Evolutionary conservation across 1,284 basidiomycete genomes (phyloP), one percentile per base, ranked within the genome.

Genomic region (Ustilago bromivora): DNA sequence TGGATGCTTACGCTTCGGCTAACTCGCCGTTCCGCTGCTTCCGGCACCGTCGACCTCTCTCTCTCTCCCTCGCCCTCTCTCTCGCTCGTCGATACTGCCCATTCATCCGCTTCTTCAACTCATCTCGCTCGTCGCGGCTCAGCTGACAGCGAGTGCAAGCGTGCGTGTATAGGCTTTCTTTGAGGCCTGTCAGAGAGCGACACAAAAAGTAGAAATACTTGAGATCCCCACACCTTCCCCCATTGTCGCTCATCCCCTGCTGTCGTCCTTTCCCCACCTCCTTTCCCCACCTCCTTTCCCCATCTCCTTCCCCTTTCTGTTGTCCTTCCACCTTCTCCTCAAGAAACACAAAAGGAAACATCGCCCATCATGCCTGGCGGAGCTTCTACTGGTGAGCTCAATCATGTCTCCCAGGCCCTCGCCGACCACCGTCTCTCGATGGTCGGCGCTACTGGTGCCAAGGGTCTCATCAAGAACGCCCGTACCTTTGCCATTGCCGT

Each of bases 401-500:
- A 3, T 28, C 23, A 28, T 28, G 68, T 76, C 54, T 17, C 64
- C 12, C 61, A 76, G 57, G 73, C 73, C 41, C 60, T 76, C 8
- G 66, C 70, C 32, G 58, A 69, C 23, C 74, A 72, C 60, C 74
- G 74, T 66, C 66, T 76, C 17, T 62, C 62, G 46, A 71, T 76
- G 60, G 74, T 72, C 43, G 74, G 74, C 28, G 62, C 74, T 17
- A 72, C 78, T 1, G 81, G 81, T 13, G 65, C 76, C 19, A 49
- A 47, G 23, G 81, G 81, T 49, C 76, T 83, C 58, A 32, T 82
- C 57, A 66, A 73, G 63, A 83, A 83, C 56, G 66, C 64, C 12
- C 62, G 75, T 31, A 80, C 80, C 55, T 69, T 77, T 46, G 35
- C 66, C 51, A 83, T 82, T 38, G 81, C 81, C 49, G 65, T 83